These are phyloP conservation scores for Erysimum cheiranthoides DNA, from an alignment of 345 rosid genomes.

Conservation along the genomic window DNA sequence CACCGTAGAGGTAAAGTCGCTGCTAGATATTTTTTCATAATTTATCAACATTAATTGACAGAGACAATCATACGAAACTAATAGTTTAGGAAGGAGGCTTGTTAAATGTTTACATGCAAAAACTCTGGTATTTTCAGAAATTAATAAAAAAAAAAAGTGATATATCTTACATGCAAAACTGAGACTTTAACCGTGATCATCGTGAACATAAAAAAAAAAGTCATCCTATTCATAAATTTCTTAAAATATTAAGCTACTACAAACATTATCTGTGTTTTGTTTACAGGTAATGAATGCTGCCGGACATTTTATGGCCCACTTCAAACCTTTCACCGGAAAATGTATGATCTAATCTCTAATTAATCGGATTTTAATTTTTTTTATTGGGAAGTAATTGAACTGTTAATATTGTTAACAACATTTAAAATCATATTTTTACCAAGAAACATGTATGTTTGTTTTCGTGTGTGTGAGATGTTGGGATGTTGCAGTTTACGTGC, in stretches of 20 bases:
- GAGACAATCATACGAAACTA: no score
- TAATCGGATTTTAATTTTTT: not conserved
- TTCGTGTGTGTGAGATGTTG: slow-evolving; percentile 1
- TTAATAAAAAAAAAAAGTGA: no score
- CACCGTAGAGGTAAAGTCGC: slow-evolving; percentile 55
- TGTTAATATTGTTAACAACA: slow-evolving; percentile 22
- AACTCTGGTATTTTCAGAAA: not conserved
- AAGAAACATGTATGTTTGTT: not conserved
- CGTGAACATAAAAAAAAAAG: not conserved
- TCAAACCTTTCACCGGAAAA: slow-evolving; percentile 55
- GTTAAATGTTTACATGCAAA: not conserved
- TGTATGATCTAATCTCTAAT: slow-evolving; percentile 51
- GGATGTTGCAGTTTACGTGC: slow-evolving; percentile 71
- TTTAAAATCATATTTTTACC: not conserved
- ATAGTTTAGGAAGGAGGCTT: not conserved
- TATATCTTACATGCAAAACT: not conserved
- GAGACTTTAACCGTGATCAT: not conserved
- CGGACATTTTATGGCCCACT: slow-evolving; percentile 52
- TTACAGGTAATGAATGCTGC: slow-evolving; percentile 72
- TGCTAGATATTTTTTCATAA: not conserved
- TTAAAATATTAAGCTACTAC: not conserved
- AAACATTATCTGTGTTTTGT: slow-evolving; percentile 4
- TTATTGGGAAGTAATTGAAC: not conserved
- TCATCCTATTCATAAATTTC: not conserved
- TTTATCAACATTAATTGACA: not conserved